phyloP scores from a whole-genome alignment of 106 monocot genomes.

The Narthecium ossifragum region DNA sequence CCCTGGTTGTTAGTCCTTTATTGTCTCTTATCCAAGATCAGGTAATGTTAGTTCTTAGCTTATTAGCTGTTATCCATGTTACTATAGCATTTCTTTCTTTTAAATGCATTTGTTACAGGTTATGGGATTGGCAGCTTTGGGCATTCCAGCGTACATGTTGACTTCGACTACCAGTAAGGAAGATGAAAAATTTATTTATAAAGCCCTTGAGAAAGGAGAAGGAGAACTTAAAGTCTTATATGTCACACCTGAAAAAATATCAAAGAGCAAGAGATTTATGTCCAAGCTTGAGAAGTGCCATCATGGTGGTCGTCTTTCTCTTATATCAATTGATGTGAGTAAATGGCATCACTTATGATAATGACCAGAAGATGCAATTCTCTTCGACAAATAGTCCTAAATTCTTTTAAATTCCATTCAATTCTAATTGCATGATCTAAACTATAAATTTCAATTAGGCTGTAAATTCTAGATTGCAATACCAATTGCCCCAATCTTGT shows the following conservation, averaged over 20 bases:
- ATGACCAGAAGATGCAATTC: no score
- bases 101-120: conserved; percentile 44
- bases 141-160: conserved; percentile 83
- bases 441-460: no score
- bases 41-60: conserved; percentile 22
- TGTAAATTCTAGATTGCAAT: no score
- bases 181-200: conserved; percentile 80
- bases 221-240: conserved; percentile 82
- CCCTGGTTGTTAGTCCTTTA: conserved; percentile 93
- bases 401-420: no score
- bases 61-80: not conserved
- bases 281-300: conserved; percentile 99
- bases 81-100: not conserved
- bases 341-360: no score
- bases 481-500: no score
- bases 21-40: conserved; percentile 99
- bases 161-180: conserved; percentile 89
- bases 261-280: conserved; percentile 99
- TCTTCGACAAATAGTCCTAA: no score
- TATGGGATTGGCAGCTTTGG: conserved; percentile 85
- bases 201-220: conserved; percentile 89
- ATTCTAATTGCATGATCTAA: no score
- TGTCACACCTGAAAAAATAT: conserved; percentile 99
- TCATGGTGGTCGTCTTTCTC: conserved; percentile 83
- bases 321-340: conserved; percentile 95